phyloP scores from a whole-genome alignment of 2,329 filamentous ascomycete species.

The Pseudocercospora vitis region DNA sequence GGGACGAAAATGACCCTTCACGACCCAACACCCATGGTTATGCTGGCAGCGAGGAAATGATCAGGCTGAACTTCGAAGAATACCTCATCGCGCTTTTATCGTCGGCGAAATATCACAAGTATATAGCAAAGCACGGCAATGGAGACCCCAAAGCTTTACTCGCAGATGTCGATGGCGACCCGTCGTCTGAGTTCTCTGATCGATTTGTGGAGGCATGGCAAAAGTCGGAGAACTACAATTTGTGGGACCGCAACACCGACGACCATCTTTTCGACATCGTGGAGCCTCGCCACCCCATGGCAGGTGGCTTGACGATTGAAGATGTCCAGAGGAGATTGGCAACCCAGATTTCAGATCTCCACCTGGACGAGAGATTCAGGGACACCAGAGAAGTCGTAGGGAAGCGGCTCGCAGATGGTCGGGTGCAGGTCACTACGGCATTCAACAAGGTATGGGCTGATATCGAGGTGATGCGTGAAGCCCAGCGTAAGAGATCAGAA shows the following conservation, averaged over 20 bases:
- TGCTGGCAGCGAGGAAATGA: conserved; percentile 94
- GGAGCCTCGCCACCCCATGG: conserved; percentile 88
- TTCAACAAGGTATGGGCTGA: conserved; percentile 89
- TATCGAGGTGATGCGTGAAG: conserved; percentile 77
- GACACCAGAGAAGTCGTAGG: conserved; percentile 81
- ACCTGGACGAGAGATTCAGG: conserved; percentile 86
- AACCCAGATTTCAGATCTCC: conserved; percentile 89
- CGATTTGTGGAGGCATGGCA: conserved; percentile 90
- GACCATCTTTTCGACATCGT: conserved; percentile 91
- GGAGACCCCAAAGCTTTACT: conserved; percentile 61
- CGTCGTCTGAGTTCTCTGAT: conserved; percentile 74
- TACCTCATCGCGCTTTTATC: conserved; percentile 88
- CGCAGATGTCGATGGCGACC: conserved; percentile 72
- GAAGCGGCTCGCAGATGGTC: conserved; percentile 83
- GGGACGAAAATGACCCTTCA: conserved; percentile 87
- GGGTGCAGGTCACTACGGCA: conserved; percentile 81
- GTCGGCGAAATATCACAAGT: conserved; percentile 78
- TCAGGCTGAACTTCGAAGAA: conserved; percentile 93
- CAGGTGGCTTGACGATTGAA: conserved; percentile 87
- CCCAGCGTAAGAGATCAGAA: conserved; percentile 64
- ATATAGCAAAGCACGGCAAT: conserved; percentile 44
- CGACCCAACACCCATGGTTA: conserved; percentile 94
- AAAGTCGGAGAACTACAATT: conserved; percentile 83
- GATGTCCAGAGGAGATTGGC: conserved; percentile 88
- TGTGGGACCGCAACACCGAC: conserved; percentile 74